These are phyloP conservation scores for Trypanosoma brucei DNA, from an alignment of 208 protist genomes.

Conservation along the genomic window DNA sequence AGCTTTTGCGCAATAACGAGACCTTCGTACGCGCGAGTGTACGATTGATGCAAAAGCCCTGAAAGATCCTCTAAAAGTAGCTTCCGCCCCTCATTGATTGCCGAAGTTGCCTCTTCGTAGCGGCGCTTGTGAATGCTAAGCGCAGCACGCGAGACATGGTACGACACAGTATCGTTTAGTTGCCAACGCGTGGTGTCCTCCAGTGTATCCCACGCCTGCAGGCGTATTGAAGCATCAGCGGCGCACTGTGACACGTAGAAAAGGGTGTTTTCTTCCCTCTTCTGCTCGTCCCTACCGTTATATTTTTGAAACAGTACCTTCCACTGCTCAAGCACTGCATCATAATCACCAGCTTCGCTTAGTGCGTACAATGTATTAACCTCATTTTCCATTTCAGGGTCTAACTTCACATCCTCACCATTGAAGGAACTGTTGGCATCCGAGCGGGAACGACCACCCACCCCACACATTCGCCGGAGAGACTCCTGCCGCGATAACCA, in stretches of 20 bases:
- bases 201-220: slow-evolving; percentile 73
- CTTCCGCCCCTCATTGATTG: slow-evolving; percentile 54
- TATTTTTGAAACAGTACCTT: slow-evolving; percentile 26
- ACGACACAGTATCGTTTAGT: slow-evolving; percentile 52
- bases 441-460: slow-evolving; percentile 27
- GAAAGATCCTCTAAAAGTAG: slow-evolving; percentile 70
- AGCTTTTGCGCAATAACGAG: slow-evolving; percentile 97
- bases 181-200: slow-evolving; percentile 46
- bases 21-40: slow-evolving; percentile 88
- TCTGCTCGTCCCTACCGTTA: slow-evolving; percentile 25
- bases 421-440: slow-evolving; percentile 42
- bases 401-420: slow-evolving; percentile 27
- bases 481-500: slow-evolving; percentile 22
- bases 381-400: slow-evolving; percentile 43
- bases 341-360: slow-evolving; percentile 76
- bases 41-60: slow-evolving; percentile 81
- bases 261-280: slow-evolving; percentile 55
- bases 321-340: slow-evolving; percentile 71
- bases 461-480: slow-evolving; percentile 36
- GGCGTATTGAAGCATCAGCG: slow-evolving; percentile 76
- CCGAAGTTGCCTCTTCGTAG: slow-evolving; percentile 48
- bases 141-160: slow-evolving; percentile 58
- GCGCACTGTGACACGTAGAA: slow-evolving; percentile 75
- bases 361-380: slow-evolving; percentile 65
- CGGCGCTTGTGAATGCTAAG: slow-evolving; percentile 45